Conservation (phyloP, 371 early-diverging fungal species). For the Mortierella sp. region DNA sequence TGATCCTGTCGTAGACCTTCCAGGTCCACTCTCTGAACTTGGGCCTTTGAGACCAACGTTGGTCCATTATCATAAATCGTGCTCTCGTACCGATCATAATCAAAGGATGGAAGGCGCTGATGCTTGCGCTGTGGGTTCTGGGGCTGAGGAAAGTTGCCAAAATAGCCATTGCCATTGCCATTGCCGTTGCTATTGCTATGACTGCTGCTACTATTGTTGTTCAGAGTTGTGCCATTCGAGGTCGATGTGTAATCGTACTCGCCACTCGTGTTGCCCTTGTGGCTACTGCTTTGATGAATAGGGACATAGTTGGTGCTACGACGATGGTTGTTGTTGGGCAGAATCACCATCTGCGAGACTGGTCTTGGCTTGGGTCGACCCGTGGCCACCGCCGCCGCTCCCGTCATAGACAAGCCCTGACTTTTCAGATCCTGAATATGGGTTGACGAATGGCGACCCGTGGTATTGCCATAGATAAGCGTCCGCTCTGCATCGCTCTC, state of each 20-base stretch:
- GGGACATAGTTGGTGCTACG: no score
- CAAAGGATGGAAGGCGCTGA: constrained; percentile 6
- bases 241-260: constrained; percentile 27
- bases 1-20: constrained; percentile 42
- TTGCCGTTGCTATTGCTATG: neutral
- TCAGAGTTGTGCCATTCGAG: constrained; percentile 28
- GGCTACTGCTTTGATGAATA: no score
- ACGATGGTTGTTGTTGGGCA: constrained; percentile 17
- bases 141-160: neutral
- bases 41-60: constrained; percentile 30
- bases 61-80: constrained; percentile 39
- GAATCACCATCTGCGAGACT: constrained; percentile 34
- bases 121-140: neutral
- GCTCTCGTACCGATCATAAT: constrained; percentile 11
- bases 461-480: neutral
- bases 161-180: neutral
- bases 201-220: constrained; percentile 2
- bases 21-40: constrained; percentile 45
- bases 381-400: neutral
- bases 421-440: no score
- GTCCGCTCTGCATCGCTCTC: neutral
- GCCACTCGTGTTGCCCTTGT: constrained; percentile 23
- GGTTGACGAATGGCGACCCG: no score
- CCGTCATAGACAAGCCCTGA: no score
- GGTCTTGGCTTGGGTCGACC: constrained; percentile 16